Evolutionary conservation across 805 yeast species (phyloP).

Genomic region (Cephaloascus fragrans): DNA sequence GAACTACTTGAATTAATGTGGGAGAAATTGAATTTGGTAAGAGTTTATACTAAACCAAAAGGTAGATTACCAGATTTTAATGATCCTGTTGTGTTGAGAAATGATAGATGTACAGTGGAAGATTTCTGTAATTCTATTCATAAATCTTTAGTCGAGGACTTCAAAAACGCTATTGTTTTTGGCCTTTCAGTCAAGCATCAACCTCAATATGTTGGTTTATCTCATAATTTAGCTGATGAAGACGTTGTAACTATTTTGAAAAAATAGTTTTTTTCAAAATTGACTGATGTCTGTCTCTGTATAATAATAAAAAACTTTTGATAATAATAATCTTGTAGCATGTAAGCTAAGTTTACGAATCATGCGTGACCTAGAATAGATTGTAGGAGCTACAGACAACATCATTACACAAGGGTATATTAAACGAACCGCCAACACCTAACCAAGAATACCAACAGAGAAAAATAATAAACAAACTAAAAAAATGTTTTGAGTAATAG

Average conservation of each 20-base stretch:
- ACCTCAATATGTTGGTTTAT: conserved; percentile 90
- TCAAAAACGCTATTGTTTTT: conserved; percentile 84
- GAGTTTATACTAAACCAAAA: conserved; percentile 97
- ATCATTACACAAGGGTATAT: too few relatives aligned
- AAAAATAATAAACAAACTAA: too few relatives aligned
- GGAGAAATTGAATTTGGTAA: conserved; percentile 80
- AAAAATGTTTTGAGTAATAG: too few relatives aligned
- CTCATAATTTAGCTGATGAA: conserved; percentile 82
- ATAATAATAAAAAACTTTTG: too few relatives aligned
- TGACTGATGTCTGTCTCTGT: not conserved
- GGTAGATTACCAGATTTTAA: conserved; percentile 88
- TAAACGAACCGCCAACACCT: too few relatives aligned
- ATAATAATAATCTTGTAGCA: too few relatives aligned
- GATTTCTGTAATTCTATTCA: conserved; percentile 97
- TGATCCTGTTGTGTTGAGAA: conserved; percentile 89
- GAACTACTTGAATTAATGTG: conserved; percentile 93
- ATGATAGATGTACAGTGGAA: conserved; percentile 75
- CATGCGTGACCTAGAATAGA: too few relatives aligned
- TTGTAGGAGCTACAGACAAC: too few relatives aligned
- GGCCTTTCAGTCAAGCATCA: conserved; percentile 96
- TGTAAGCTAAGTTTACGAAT: too few relatives aligned
- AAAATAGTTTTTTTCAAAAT: conserved; percentile 36
- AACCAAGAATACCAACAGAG: too few relatives aligned
- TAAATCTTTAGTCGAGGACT: conserved; percentile 87
- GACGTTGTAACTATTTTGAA: conserved; percentile 94